Evolutionary conservation across 73 alveolate genomes (phyloP).

Genomic region (Tetrahymena thermophila): DNA sequence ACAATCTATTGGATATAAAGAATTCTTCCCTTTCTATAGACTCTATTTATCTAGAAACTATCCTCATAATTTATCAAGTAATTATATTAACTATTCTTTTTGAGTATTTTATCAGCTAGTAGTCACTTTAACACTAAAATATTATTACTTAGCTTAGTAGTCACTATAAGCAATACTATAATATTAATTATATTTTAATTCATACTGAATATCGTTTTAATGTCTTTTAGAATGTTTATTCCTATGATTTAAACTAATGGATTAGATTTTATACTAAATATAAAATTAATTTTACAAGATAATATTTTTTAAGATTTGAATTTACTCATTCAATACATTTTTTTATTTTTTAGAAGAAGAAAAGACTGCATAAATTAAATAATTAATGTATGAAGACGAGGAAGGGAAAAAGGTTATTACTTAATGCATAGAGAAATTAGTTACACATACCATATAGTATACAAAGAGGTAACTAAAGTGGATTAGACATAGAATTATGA

Average conservation of each 20-base stretch:
- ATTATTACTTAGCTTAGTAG: background rate
- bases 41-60: background rate
- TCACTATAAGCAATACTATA: background rate
- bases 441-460: slow-evolving; percentile 20
- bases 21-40: slow-evolving; percentile 51
- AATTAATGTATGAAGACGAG: slow-evolving; percentile 9
- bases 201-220: too few relatives aligned
- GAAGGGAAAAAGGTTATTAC: slow-evolving; percentile 4
- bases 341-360: background rate
- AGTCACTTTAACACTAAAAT: background rate
- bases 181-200: too few relatives aligned
- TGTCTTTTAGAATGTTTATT: too few relatives aligned
- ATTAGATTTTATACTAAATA: too few relatives aligned
- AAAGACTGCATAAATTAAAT: background rate
- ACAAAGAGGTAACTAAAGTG: slow-evolving; percentile 23
- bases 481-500: slow-evolving; percentile 27
- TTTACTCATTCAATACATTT: too few relatives aligned
- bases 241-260: too few relatives aligned
- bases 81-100: background rate
- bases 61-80: background rate
- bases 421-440: background rate
- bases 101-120: background rate
- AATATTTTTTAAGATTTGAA: background rate
- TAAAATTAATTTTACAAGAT: too few relatives aligned
- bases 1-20: slow-evolving; percentile 76